Evolutionary conservation across 2,329 filamentous ascomycete genomes (phyloP), one percentile per base, ranked within the genome.

Genomic region (Colletotrichum chlorophyti): DNA sequence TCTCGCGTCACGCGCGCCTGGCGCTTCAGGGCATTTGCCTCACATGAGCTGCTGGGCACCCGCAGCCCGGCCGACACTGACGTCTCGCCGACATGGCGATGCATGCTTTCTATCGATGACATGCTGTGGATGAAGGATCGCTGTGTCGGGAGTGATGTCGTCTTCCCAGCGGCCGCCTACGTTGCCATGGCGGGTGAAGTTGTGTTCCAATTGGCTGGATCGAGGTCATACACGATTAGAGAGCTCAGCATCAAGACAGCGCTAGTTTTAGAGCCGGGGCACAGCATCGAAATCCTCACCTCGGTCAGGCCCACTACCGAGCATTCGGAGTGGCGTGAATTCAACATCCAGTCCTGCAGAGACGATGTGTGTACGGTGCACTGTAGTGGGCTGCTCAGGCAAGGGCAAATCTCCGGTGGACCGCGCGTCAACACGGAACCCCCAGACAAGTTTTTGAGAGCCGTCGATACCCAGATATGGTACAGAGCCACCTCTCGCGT

Each of bases 71-170:
- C 65, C 63, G 71, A 68, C 31, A 71, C 64, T 58, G 69, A 69
- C 10, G 42, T 72, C 14, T 68, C 72, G 43, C 72, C 73, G 17
- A 73, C 70, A 4, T 76, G 74, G 74, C 69, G 74, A 23, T 74
- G 74, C 62, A 63, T 74, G 21, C 62, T 76, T 42, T 65, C 69
- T 26, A 63, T 67, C 1, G 69, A 71, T 15, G 72, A 76, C 40
- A 52, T 75, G 10, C 75, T 82, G 23, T 83, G 82, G 64, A 73
- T 81, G 14, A 72, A 77, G 45, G 79, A 81, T 58, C 80, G 81
- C 69, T 64, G 67, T 32, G 76, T 82, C 67, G 74, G 80, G 58
- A 77, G 73, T 60, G 73, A 77, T 48, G 73, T 74, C 47, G 74
- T 80, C 48, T 81, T 78, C 62, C 77, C 80, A 15, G 72, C 74